These are phyloP conservation scores for Nicotiana noctiflora DNA, from an alignment of 257 asterid species.

Conservation along the genomic window DNA sequence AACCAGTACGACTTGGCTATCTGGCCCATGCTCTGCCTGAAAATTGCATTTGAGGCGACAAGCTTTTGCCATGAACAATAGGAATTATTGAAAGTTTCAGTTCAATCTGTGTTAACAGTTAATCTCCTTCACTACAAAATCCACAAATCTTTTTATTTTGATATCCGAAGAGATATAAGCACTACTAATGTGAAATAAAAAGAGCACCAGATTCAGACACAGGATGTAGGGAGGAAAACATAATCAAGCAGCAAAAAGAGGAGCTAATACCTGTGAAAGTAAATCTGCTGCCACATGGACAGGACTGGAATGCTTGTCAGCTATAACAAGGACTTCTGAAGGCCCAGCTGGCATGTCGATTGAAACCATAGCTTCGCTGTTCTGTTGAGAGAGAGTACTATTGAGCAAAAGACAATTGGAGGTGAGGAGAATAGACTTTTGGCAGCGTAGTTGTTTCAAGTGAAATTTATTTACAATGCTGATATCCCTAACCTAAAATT, in stretches of 20 bases:
- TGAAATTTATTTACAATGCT: not conserved
- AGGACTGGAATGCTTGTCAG: conserved; percentile 81
- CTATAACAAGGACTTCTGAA: conserved; percentile 98
- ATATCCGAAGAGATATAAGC: not conserved
- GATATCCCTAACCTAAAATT: not conserved
- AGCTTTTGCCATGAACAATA: not conserved
- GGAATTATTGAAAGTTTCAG: not conserved
- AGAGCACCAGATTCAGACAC: not conserved
- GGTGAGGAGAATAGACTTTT: conserved; percentile 15
- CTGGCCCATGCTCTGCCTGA: conserved; percentile 99
- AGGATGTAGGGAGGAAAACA: not conserved
- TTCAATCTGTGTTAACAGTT: not conserved
- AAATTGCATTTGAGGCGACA: conserved; percentile 12
- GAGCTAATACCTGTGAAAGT: conserved; percentile 72
- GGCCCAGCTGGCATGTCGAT: conserved; percentile 99
- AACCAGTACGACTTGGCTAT: conserved; percentile 97
- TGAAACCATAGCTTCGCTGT: conserved; percentile 95
- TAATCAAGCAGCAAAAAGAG: conserved; percentile 4
- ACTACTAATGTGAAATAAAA: not conserved
- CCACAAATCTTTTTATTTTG: not conserved
- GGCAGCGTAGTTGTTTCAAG: not conserved
- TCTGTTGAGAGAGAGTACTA: conserved; percentile 42
- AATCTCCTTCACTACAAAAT: not conserved
- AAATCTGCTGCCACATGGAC: conserved; percentile 94
- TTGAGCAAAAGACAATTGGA: not conserved